phyloP scores from a whole-genome alignment of 1,284 basidiomycete species.

The Fomitopsis schrenkii region DNA sequence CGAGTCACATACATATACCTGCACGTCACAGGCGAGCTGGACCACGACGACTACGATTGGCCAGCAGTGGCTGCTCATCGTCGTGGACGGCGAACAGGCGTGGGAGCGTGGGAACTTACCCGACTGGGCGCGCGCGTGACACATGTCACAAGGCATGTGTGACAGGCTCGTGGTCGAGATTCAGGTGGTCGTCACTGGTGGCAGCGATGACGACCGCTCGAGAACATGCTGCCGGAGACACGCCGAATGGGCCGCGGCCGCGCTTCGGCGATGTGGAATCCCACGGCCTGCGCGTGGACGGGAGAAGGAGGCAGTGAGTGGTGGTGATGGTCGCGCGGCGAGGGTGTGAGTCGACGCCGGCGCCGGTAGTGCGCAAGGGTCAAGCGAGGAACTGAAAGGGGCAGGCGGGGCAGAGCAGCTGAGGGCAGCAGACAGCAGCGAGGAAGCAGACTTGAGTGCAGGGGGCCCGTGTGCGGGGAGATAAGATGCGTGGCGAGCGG shows the following conservation, averaged over 20 bases:
- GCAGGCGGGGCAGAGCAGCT: neutral
- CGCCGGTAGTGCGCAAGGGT: neutral
- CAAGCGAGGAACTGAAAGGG: neutral
- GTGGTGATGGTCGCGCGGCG: conserved; percentile 1
- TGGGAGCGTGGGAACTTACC: neutral
- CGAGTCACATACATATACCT: neutral
- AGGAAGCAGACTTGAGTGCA: conserved; percentile 1
- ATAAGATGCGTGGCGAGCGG: conserved; percentile 17
- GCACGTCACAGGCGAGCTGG: neutral
- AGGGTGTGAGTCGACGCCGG: neutral
- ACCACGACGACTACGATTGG: neutral
- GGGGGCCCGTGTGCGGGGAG: conserved; percentile 10
- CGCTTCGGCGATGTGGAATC: conserved; percentile 5
- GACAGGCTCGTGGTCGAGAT: conserved; percentile 1
- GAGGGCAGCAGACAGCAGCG: neutral
- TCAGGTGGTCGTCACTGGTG: conserved; percentile 8
- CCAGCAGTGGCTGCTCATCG: neutral
- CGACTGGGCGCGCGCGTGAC: conserved; percentile 8
- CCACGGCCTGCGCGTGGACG: conserved; percentile 11
- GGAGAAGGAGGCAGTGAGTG: neutral
- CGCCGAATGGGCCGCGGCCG: conserved; percentile 21
- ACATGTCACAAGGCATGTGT: conserved; percentile 6
- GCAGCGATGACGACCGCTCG: conserved; percentile 16
- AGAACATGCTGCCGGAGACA: conserved; percentile 20
- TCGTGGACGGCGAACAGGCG: neutral